Evolutionary conservation across 345 rosid species (phyloP).

Genomic region (Cardiospermum halicacabum): DNA sequence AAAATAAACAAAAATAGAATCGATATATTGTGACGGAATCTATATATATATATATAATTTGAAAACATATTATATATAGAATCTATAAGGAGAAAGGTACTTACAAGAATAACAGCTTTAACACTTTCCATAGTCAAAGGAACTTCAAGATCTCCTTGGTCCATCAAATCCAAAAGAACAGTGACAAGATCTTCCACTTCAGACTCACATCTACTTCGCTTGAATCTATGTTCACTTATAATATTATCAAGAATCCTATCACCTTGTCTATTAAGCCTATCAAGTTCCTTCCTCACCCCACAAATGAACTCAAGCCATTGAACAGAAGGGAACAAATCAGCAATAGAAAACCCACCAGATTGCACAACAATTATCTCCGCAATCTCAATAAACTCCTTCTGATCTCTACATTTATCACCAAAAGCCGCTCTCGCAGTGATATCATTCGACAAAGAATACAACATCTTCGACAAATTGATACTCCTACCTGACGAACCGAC

Average conservation of each 20-base stretch:
- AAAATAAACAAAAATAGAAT: too few relatives aligned
- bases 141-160: slow-evolving; percentile 14
- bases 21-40: background rate
- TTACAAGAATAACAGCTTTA: slow-evolving; percentile 22
- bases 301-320: slow-evolving; percentile 14
- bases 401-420: slow-evolving; percentile 21
- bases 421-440: slow-evolving; percentile 28
- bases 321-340: slow-evolving; percentile 30
- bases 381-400: slow-evolving; percentile 13
- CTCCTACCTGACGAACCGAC: background rate
- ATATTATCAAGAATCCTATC: slow-evolving; percentile 28
- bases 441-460: slow-evolving; percentile 17
- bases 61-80: too few relatives aligned
- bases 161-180: slow-evolving; percentile 27
- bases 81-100: too few relatives aligned
- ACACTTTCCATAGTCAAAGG: slow-evolving; percentile 23
- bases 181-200: slow-evolving; percentile 32
- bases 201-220: background rate
- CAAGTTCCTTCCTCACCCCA: slow-evolving; percentile 17
- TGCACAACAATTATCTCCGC: slow-evolving; percentile 16
- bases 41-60: background rate
- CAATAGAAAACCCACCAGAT: slow-evolving; percentile 23
- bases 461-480: slow-evolving; percentile 15
- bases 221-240: slow-evolving; percentile 21
- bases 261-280: slow-evolving; percentile 13